Base-by-base conservation (phyloP, 192 early-diverging fungal genomes). In the Entophlyctis luteolus region DNA sequence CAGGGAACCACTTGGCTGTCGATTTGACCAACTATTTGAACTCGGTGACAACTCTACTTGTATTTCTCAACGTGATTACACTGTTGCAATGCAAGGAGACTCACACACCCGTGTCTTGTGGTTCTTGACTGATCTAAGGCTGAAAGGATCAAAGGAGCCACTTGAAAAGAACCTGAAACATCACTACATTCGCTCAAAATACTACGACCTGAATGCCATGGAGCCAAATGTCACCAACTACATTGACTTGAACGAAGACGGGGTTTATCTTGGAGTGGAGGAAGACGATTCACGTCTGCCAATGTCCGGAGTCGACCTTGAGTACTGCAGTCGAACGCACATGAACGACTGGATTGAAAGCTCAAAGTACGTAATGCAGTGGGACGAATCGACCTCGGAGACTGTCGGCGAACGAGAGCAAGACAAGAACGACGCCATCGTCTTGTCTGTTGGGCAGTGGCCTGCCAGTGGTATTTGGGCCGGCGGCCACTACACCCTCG, bases 1-100 rank as follows among this genome's bases (percentile, higher is more conserved):
- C 4, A 65, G 48, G 46, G 38, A 5, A 8, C 65, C 65, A 1
- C 65, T 67, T 37, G 65, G 65, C 16, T 67, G 65, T 53, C 23
- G 35, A 16, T 67, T 29, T 53, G 65, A 67, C 39, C 65, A 67
- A 32, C 49, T 53, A 20, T 67, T 67, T 38, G 65, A 67, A 46
- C 18, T 38, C 23, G 35, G 34, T 53, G 36, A 16, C 12, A 56
- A 55, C 33, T 35, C 33, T 18, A 27, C 6, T 16, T 67, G 65
- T 53, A 14, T 35, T 53, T 27, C 2, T 2, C 3, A n/a, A 16
- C 42, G 60, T 6, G 55, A 53, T 28, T 55, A 27, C 33, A 22
- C 54, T 25, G 42, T 55, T 20, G 8, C 4, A 3, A 36, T 67
- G 2, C 29, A 53, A 34, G 65, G 65, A 37, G 65, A 67, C 49